A percentile compares a stretch with the other conserved stretches of the same genome.
These are phyloP conservation scores for Flaveria floridana DNA, from an alignment of 140 eudicot genomes.

Conservation along the genomic window DNA sequence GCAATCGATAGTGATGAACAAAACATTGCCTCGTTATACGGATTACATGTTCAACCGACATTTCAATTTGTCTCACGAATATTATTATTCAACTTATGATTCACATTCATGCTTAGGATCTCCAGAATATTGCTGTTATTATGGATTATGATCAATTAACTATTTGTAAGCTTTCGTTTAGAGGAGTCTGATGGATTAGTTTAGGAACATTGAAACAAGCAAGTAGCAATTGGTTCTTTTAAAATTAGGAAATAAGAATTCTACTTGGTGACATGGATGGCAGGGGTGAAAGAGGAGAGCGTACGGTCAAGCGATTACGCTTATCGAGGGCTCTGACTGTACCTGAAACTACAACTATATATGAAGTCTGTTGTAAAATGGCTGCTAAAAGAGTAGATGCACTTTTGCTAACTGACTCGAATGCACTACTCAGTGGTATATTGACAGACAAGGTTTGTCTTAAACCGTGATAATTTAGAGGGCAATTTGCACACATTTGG, in stretches of 20 bases:
- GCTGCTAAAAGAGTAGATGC: slow-evolving; percentile 92
- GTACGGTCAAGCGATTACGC: slow-evolving; percentile 81
- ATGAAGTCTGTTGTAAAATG: slow-evolving; percentile 91
- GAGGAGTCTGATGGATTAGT: not conserved
- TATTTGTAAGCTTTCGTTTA: not conserved
- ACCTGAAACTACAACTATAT: slow-evolving; percentile 72
- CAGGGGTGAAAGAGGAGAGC: slow-evolving; percentile 83
- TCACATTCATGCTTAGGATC: not conserved
- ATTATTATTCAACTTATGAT: not conserved
- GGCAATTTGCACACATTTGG: not conserved
- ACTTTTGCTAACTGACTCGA: slow-evolving; percentile 81
- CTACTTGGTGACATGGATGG: slow-evolving; percentile 3
- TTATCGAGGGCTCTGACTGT: slow-evolving; percentile 83
- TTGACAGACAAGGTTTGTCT: slow-evolving; percentile 78
- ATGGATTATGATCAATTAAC: not conserved
- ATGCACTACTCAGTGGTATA: slow-evolving; percentile 86
- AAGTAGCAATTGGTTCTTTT: not conserved
- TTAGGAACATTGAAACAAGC: no score
- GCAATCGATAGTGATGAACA: not conserved
- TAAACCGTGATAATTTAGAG: not conserved
- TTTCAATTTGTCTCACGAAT: not conserved
- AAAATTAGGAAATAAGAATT: not conserved
- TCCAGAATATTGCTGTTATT: no score
- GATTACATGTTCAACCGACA: not conserved
- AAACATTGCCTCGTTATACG: not conserved